Conservation (phyloP, 768 basidiomycete species). For the Nidularia pulvinata region DNA sequence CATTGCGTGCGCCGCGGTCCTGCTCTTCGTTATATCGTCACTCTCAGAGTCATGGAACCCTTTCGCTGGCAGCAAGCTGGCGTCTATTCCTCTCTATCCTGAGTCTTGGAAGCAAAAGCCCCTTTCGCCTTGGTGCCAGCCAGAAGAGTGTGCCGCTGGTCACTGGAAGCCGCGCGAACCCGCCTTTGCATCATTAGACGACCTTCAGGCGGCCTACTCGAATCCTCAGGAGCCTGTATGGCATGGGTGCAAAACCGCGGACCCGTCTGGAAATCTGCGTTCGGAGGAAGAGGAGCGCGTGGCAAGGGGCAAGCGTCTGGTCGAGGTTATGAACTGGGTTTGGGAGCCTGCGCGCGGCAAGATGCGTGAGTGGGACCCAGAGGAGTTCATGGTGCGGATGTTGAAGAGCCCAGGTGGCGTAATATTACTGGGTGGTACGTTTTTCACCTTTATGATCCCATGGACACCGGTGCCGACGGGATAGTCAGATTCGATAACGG, state of each 20-base stretch:
- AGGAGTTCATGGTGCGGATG: conserved; percentile 23
- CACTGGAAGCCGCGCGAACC: conserved; percentile 19
- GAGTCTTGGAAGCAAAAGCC: no score
- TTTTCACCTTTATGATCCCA: no score
- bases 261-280: conserved; percentile 4
- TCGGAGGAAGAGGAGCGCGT: conserved; percentile 11
- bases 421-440: conserved; percentile 23
- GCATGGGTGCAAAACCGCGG: conserved; percentile 20
- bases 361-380: conserved; percentile 20
- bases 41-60: no score
- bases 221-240: conserved; percentile 7
- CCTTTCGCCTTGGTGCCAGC: no score
- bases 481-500: conserved; percentile 21
- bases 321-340: conserved; percentile 26
- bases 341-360: conserved; percentile 20
- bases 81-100: no score
- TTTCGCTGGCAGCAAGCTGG: no score
- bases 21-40: no score
- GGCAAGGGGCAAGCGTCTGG: conserved; percentile 19
- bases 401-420: conserved; percentile 23
- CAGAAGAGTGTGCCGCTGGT: no score
- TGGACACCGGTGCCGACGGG: no score
- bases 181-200: conserved; percentile 13
- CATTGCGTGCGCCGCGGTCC: no score
- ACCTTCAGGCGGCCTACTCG: conserved; percentile 11